Conservation (phyloP, 257 asterid species). For the Marsdenia floribunda region DNA sequence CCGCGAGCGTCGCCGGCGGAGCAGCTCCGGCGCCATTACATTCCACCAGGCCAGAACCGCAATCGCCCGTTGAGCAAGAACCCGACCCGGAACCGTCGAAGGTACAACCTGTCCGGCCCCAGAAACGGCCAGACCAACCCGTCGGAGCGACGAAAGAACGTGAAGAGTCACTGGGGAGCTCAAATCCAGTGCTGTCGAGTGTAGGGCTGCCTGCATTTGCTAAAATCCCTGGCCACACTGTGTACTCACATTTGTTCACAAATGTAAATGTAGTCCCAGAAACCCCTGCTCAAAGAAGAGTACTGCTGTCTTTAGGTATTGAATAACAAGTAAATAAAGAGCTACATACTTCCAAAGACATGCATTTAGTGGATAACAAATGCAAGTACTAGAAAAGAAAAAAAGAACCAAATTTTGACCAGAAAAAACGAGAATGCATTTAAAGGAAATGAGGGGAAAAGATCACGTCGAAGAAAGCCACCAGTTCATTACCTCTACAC, state of each 20-base stretch:
- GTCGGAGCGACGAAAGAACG: conserved; percentile 68
- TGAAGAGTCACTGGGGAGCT: conserved; percentile 61
- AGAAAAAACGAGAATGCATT: neutral
- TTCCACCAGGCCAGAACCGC: conserved; percentile 74
- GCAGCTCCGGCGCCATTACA: conserved; percentile 90
- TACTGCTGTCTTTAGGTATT: neutral
- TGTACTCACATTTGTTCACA: conserved; percentile 70
- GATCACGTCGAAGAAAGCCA: neutral
- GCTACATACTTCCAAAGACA: neutral
- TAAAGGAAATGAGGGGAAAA: neutral
- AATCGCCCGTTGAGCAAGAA: conserved; percentile 69
- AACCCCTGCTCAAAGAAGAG: conserved; percentile 36
- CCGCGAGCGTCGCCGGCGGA: conserved; percentile 93
- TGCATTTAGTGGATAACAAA: neutral
- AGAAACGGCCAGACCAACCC: conserved; percentile 96
- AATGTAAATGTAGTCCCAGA: conserved; percentile 80
- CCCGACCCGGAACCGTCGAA: conserved; percentile 59
- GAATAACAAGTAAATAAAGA: neutral
- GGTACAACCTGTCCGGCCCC: conserved; percentile 81
- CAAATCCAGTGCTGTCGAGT: conserved; percentile 78
- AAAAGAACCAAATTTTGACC: neutral
- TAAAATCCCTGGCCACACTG: conserved; percentile 93
- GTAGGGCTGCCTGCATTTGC: conserved; percentile 79
- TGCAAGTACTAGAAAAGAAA: neutral
- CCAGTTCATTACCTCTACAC: conserved; percentile 35